Conservation (phyloP, 2,329 filamentous ascomycete genomes). For the Colletotrichum gloeosporioides region DNA sequence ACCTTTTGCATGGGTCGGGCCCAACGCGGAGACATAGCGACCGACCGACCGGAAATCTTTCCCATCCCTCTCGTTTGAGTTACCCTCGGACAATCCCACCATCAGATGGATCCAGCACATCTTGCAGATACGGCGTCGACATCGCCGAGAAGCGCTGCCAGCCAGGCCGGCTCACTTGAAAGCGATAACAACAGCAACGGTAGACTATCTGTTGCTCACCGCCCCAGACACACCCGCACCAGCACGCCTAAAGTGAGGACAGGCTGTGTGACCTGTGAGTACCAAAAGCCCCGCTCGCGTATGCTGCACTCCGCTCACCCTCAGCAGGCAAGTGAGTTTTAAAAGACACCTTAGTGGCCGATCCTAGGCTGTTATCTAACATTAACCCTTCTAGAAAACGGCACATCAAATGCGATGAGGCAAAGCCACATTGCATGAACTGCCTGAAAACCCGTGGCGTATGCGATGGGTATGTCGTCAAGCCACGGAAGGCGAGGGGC, state of each 20-base stretch:
- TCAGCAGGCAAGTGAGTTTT: slow-evolving; percentile 17
- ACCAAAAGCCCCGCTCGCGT: not conserved
- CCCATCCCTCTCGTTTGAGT: slow-evolving; percentile 3
- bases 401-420: slow-evolving; percentile 49
- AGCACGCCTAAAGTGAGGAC: slow-evolving; percentile 24
- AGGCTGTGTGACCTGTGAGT: slow-evolving; percentile 23
- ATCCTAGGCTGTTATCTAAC: not conserved
- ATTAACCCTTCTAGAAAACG: slow-evolving; percentile 24
- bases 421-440: slow-evolving; percentile 45
- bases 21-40: not conserved
- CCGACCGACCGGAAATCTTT: not conserved
- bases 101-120: slow-evolving; percentile 10
- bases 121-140: slow-evolving; percentile 11
- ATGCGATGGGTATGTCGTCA: slow-evolving; percentile 21
- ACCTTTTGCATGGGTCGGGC: not conserved
- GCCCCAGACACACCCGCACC: slow-evolving; percentile 18
- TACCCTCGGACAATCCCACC: not conserved
- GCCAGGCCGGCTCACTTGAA: slow-evolving; percentile 1
- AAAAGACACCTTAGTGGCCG: not conserved
- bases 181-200: not conserved
- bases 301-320: not conserved
- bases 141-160: not conserved
- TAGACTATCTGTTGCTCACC: not conserved
- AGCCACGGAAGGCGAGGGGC: slow-evolving; percentile 12
- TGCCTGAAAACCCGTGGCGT: slow-evolving; percentile 29